Conservation (phyloP, 2,329 filamentous ascomycete genomes). For the Aschersonia sp. region DNA sequence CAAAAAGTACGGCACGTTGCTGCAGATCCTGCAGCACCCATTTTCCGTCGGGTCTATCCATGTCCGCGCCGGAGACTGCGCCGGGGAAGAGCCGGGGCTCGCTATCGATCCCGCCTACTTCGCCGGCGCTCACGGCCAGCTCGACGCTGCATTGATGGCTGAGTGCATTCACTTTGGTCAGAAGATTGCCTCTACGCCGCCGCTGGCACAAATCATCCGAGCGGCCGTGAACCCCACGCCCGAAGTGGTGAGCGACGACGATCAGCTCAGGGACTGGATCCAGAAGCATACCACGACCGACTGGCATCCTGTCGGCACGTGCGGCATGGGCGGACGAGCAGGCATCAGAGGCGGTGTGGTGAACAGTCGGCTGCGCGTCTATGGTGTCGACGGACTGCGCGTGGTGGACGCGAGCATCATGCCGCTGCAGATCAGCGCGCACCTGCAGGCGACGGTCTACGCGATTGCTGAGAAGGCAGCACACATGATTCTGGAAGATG, state of each 20-base stretch:
- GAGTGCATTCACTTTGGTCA: slow-evolving; percentile 23
- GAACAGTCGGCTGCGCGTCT: slow-evolving; percentile 11
- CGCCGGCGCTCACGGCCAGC: slow-evolving; percentile 17
- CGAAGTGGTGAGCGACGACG: slow-evolving; percentile 6
- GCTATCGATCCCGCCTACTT: slow-evolving; percentile 29
- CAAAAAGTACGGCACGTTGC: background rate
- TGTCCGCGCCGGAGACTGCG: slow-evolving; percentile 13
- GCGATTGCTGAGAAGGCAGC: slow-evolving; percentile 18
- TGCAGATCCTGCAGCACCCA: slow-evolving; percentile 36
- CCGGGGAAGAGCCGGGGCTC: slow-evolving; percentile 13
- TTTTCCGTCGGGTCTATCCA: slow-evolving; percentile 34
- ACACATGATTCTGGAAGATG: slow-evolving; percentile 14
- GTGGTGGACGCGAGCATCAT: slow-evolving; percentile 13
- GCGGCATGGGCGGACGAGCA: slow-evolving; percentile 15
- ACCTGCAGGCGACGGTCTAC: slow-evolving; percentile 14
- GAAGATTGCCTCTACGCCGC: slow-evolving; percentile 21
- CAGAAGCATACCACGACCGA: slow-evolving; percentile 5
- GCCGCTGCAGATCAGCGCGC: slow-evolving; percentile 12
- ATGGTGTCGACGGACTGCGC: slow-evolving; percentile 10
- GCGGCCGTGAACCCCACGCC: slow-evolving; percentile 11
- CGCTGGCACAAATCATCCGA: slow-evolving; percentile 22
- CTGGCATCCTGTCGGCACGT: slow-evolving; percentile 25
- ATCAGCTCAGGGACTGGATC: slow-evolving; percentile 10
- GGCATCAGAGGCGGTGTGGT: slow-evolving; percentile 16
- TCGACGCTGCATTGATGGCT: slow-evolving; percentile 20